Base-by-base conservation (phyloP, 192 early-diverging fungal genomes). In the Mortierella claussenii region DNA sequence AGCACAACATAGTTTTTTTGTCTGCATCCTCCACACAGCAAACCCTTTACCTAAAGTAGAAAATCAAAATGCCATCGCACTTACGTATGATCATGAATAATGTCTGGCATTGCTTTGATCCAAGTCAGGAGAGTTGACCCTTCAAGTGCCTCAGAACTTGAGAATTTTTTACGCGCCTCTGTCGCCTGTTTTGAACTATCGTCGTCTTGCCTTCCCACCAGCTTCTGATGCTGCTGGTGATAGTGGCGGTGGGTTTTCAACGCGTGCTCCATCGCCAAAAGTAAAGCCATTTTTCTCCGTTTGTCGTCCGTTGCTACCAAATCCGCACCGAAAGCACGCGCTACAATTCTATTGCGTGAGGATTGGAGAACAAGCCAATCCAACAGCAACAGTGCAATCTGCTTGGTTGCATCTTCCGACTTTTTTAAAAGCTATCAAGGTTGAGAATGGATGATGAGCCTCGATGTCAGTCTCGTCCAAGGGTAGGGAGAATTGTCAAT, bases 381-480 rank as follows among this genome's bases (percentile, higher is more conserved):
- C 44, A 71, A 18, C 5, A 71, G 37, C 0, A 57, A 21, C 8
- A 56, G 44, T 31, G 69, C 53, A 1, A 45, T 63, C 47, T 63
- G 52, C 27, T 64, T 71, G 20, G 21, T 54, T 30, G 45, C 24
- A n/a, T 63, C 60, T 13, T 63, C 69, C 9, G 60, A 43, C 30
- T 64, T 62, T 32, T 58, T 71, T 21, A 71, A 36, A 8, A 71
- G 31, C 69, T 71, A 63, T 28, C 3, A 8, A n/a, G n/a, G n/a
- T n/a, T n/a, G n/a, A n/a, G n/a, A n/a, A n/a, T n/a, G 18, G 33
- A 13, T 37, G 11, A 1, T n/a, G 18, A n/a, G 9, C 7, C 4
- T 36, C 5, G 2, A 31, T 12, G 1, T 24, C 1, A 2, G 27
- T 53, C 12, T 26, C 51, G 31, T 9, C 20, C 46, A 12, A 48